Percentiles rank a stretch among this genome's conserved stretches.
Evolutionary conservation across 345 rosid genomes (phyloP).

Genomic region (Diplotaxis tenuifolia): DNA sequence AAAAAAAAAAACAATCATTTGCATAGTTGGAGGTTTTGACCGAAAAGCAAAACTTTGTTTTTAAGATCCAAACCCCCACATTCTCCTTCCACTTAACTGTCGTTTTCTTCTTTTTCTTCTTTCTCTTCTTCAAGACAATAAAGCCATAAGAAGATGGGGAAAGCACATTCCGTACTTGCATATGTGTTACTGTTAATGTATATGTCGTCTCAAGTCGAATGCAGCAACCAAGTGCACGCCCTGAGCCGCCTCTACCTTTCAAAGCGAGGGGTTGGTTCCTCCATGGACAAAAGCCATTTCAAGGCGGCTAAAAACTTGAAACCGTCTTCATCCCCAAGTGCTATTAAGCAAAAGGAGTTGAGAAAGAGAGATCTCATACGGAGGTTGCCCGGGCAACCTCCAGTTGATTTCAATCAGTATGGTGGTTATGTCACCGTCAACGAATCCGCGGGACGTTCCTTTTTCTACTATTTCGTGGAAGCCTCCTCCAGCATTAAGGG

Average conservation of each 20-base stretch:
- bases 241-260: slow-evolving; percentile 35
- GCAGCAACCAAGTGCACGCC: slow-evolving; percentile 36
- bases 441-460: slow-evolving; percentile 54
- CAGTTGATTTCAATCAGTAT: slow-evolving; percentile 50
- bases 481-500: slow-evolving; percentile 40
- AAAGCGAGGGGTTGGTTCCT: slow-evolving; percentile 30
- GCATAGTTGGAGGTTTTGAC: slow-evolving; percentile 15
- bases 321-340: slow-evolving; percentile 3
- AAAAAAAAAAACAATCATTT: slow-evolving; percentile 30
- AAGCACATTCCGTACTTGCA: slow-evolving; percentile 8
- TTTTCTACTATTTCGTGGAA: slow-evolving; percentile 70
- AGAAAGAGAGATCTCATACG: slow-evolving; percentile 55
- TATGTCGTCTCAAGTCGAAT: slow-evolving; percentile 8
- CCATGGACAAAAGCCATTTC: slow-evolving; percentile 30
- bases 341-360: not conserved
- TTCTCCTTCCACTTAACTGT: slow-evolving; percentile 16
- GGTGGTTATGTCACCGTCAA: slow-evolving; percentile 70
- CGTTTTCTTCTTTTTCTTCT: not conserved
- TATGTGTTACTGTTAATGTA: slow-evolving; percentile 8
- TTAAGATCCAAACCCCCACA: slow-evolving; percentile 22
- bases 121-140: not conserved
- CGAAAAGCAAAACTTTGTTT: not conserved
- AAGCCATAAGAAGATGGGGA: slow-evolving; percentile 15
- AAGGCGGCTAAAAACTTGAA: slow-evolving; percentile 30
- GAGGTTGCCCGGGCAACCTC: slow-evolving; percentile 67